Percentiles rank a stretch among this genome's conserved stretches.
Conservation (phyloP, 2,329 filamentous ascomycete genomes). For the Clarireedia hainanense region DNA sequence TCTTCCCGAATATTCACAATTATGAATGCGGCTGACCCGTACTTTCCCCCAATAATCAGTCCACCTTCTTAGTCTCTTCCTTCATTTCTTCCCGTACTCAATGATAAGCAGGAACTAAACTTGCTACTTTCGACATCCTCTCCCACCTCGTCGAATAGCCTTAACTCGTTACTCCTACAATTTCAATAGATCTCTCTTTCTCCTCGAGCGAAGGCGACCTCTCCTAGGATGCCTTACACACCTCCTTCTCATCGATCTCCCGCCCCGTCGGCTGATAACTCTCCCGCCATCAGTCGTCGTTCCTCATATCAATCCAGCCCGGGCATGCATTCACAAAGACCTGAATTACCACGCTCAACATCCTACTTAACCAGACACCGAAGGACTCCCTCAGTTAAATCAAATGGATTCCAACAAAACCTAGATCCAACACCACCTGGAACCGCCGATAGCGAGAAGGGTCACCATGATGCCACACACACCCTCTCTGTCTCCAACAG, state of each 20-base stretch:
- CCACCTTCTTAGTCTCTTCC: constrained; percentile 7
- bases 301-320: constrained; percentile 44
- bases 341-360: constrained; percentile 53
- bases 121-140: constrained; percentile 12
- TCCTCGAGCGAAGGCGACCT: not conserved
- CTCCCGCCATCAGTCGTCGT: constrained; percentile 50
- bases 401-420: constrained; percentile 24
- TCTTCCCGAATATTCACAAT: not conserved
- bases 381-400: constrained; percentile 44
- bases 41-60: constrained; percentile 14
- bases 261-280: constrained; percentile 48
- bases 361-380: constrained; percentile 59
- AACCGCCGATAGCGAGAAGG: constrained; percentile 23
- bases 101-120: constrained; percentile 19
- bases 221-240: constrained; percentile 72
- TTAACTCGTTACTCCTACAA: constrained; percentile 5
- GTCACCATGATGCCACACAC: constrained; percentile 24
- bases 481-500: constrained; percentile 41
- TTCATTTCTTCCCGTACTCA: constrained; percentile 7
- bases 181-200: constrained; percentile 1
- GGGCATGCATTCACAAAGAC: constrained; percentile 32
- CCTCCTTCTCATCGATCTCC: constrained; percentile 63
- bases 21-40: constrained; percentile 19
- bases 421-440: constrained; percentile 23
- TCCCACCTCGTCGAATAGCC: constrained; percentile 14